These are phyloP conservation scores for Chenopodium quinoa DNA, from an alignment of 148 eudicot species.

Conservation along the genomic window DNA sequence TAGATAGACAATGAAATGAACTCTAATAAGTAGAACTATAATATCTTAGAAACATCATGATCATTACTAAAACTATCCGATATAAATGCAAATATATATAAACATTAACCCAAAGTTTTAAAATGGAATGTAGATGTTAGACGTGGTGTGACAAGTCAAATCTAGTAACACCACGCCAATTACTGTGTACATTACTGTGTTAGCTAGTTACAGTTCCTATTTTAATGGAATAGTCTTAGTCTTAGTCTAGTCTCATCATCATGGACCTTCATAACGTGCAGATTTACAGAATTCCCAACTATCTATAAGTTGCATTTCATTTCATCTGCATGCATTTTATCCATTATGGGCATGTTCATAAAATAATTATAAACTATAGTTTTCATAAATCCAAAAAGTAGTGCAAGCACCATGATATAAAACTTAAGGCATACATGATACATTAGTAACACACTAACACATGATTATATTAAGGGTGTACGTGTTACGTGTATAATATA, in stretches of 20 bases:
- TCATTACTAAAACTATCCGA: background rate
- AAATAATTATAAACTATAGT: too few relatives aligned
- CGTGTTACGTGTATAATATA: too few relatives aligned
- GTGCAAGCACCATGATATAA: too few relatives aligned
- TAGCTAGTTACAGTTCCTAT: background rate
- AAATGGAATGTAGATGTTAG: background rate
- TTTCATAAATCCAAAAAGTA: too few relatives aligned
- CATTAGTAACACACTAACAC: too few relatives aligned
- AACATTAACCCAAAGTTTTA: background rate
- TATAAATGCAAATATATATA: background rate
- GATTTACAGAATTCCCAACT: background rate
- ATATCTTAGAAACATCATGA: background rate
- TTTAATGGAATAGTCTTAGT: background rate
- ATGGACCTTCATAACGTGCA: background rate
- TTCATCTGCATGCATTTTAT: too few relatives aligned
- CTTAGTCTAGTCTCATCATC: slow-evolving; percentile 4
- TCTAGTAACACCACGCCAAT: background rate
- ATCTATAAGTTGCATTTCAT: background rate
- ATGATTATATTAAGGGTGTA: too few relatives aligned
- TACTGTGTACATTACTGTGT: background rate
- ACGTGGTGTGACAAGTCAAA: background rate
- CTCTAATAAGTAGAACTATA: too few relatives aligned
- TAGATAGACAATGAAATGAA: too few relatives aligned
- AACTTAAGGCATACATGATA: too few relatives aligned
- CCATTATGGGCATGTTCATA: too few relatives aligned